Conservation (phyloP, 108 stramenopile species). For the Fragilaria crotonensis region DNA sequence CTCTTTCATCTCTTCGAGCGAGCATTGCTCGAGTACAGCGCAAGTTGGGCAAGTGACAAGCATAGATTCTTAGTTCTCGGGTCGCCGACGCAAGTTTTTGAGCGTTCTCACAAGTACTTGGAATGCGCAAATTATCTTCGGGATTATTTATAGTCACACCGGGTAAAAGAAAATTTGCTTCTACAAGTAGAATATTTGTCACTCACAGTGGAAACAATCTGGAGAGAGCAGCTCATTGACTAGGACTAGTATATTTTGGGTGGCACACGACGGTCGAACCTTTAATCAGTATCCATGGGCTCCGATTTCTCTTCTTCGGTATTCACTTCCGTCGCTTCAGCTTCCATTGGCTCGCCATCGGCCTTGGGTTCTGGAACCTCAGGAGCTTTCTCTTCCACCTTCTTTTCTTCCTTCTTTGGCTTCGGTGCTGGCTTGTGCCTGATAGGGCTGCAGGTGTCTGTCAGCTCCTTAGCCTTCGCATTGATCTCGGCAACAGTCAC, state of each 20-base stretch:
- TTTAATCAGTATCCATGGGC: slow-evolving; percentile 30
- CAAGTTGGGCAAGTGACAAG: no score
- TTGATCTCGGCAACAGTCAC: slow-evolving; percentile 67
- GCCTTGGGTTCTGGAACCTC: slow-evolving; percentile 33
- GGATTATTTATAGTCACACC: no score
- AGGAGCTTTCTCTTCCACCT: slow-evolving; percentile 21
- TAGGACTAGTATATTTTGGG: no score
- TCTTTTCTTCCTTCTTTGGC: slow-evolving; percentile 54
- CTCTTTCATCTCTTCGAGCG: slow-evolving; percentile 3
- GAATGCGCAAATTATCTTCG: no score
- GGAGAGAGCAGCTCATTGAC: no score
- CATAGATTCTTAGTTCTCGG: no score
- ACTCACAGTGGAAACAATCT: no score
- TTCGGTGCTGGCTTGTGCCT: slow-evolving; percentile 92
- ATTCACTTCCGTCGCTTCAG: slow-evolving; percentile 35
- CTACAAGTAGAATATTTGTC: no score
- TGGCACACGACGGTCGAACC: no score
- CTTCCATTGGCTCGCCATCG: slow-evolving; percentile 31
- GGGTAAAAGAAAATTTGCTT: no score
- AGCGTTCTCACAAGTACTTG: no score
- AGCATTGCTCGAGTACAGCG: background rate
- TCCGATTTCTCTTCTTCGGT: slow-evolving; percentile 57
- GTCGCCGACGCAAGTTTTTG: no score
- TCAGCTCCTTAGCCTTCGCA: slow-evolving; percentile 62
- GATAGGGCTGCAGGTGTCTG: slow-evolving; percentile 65